Evolutionary conservation across 2,329 filamentous ascomycete genomes (phyloP).

Genomic region (Ceratocystis cacaofunesta): DNA sequence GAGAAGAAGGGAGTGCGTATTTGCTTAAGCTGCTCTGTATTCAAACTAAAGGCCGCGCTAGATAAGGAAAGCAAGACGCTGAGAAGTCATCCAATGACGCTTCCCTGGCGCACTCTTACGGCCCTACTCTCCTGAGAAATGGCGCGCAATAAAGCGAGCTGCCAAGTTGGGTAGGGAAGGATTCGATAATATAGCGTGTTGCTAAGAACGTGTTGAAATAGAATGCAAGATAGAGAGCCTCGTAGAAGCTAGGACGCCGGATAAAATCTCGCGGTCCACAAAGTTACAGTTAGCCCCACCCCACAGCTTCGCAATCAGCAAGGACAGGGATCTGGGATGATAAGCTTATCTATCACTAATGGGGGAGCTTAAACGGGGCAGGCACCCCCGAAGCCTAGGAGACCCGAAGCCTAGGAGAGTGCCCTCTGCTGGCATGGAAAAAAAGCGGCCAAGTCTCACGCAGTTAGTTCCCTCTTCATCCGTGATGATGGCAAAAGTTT

Average conservation of each 20-base stretch:
- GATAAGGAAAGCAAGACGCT: background rate
- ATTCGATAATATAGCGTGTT: background rate
- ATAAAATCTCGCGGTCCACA: conserved; percentile 2
- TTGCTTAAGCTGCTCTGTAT: background rate
- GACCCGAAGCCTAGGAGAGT: background rate
- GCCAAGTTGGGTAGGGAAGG: background rate
- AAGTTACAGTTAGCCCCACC: background rate
- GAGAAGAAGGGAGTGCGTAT: background rate
- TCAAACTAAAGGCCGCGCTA: background rate
- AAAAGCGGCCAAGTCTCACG: too few relatives aligned
- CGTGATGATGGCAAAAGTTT: too few relatives aligned
- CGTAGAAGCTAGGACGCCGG: background rate
- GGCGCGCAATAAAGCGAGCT: background rate
- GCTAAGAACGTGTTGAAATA: background rate
- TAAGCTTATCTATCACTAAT: background rate
- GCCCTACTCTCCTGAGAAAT: background rate
- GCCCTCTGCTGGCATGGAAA: too few relatives aligned
- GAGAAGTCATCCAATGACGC: background rate
- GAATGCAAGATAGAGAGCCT: background rate
- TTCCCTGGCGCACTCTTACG: too few relatives aligned
- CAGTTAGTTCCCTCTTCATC: too few relatives aligned
- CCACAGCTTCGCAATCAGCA: background rate
- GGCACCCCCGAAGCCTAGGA: background rate
- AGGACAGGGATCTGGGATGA: conserved; percentile 1
- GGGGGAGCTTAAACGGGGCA: background rate